Percentiles rank a stretch among this genome's conserved stretches.
Conservation (phyloP, 2,329 filamentous ascomycete species). For the Raffaelea arxii region DNA sequence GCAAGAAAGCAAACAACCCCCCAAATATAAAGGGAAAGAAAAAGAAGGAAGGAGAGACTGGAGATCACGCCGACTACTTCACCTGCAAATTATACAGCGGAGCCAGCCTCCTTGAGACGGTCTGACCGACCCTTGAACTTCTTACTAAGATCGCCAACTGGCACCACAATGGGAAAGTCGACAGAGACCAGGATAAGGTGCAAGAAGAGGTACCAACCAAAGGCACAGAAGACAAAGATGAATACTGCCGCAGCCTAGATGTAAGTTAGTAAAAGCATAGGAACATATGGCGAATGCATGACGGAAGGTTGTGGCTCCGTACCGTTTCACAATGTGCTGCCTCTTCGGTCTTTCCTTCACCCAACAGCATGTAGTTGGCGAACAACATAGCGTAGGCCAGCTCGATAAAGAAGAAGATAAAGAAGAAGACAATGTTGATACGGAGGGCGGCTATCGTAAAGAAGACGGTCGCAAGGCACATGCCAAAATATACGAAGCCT, state of each 20-base stretch:
- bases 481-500: neutral
- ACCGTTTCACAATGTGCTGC: neutral
- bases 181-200: neutral
- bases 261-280: neutral
- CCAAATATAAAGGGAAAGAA: no score
- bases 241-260: neutral
- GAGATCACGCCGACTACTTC: no score
- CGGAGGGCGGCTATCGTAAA: neutral
- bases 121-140: no score
- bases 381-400: neutral
- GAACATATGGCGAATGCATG: neutral
- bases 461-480: neutral
- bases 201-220: neutral
- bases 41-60: no score
- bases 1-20: no score
- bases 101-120: no score
- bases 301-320: neutral
- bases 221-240: neutral
- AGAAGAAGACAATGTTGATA: neutral
- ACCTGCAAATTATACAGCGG: no score
- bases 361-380: neutral
- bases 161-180: neutral
- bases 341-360: neutral
- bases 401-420: neutral
- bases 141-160: neutral